Conservation (phyloP, 2,329 filamentous ascomycete species). For the Alternaria conjuncta region DNA sequence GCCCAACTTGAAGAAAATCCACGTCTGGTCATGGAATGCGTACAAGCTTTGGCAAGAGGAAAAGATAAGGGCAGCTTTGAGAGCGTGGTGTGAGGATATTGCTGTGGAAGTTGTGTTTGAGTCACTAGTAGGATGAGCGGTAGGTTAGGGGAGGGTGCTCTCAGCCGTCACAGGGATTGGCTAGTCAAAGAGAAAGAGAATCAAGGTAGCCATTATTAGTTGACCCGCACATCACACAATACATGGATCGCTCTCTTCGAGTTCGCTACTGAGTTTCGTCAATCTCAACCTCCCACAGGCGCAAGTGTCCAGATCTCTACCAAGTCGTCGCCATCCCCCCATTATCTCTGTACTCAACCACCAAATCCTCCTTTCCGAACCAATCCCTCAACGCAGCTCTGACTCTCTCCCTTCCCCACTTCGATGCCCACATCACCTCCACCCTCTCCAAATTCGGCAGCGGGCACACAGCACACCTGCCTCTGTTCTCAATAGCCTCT, state of each 20-base stretch:
- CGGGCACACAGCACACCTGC: neutral
- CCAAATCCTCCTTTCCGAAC: neutral
- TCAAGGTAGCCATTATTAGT: fast-evolving
- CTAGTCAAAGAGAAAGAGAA: neutral
- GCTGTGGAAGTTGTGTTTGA: too few species aligned
- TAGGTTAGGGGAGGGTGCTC: neutral
- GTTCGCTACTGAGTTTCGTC: fast-evolving
- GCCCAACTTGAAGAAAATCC: too few species aligned
- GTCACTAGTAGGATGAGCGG: too few species aligned
- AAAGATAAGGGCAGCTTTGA: too few species aligned
- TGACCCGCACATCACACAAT: fast-evolving
- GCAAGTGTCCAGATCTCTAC: neutral
- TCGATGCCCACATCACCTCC: neutral
- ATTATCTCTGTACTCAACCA: neutral
- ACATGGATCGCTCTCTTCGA: neutral
- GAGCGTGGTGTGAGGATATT: too few species aligned
- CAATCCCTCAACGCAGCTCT: neutral
- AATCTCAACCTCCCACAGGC: neutral
- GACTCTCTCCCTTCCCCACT: neutral
- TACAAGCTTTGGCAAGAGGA: too few species aligned
- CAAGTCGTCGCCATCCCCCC: neutral
- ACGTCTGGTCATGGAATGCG: too few species aligned
- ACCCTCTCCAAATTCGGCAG: neutral
- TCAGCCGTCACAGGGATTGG: fast-evolving
- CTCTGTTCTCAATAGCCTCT: neutral